phyloP scores from a whole-genome alignment of 495 filamentous ascomycete species.

The Hyaloscypha hepaticicola region DNA sequence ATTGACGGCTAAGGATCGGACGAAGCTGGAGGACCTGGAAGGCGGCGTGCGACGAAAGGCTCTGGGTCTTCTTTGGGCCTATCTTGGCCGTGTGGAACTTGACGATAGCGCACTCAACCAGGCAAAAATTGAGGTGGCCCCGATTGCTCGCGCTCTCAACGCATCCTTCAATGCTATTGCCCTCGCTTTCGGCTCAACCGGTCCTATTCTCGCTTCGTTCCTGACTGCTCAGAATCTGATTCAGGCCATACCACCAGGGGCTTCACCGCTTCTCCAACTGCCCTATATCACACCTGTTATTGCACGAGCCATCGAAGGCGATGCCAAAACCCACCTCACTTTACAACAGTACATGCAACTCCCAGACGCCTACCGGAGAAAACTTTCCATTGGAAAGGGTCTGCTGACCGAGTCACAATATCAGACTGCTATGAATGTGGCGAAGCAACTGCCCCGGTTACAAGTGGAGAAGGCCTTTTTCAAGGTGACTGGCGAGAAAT shows the following conservation, averaged over 20 bases:
- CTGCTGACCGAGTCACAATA: conserved; percentile 78
- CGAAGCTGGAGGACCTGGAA: conserved; percentile 66
- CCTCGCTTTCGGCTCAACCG: conserved; percentile 81
- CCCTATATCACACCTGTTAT: conserved; percentile 80
- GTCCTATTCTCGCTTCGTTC: conserved; percentile 80
- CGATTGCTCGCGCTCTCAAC: conserved; percentile 79
- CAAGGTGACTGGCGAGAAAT: conserved; percentile 93
- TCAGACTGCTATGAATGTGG: conserved; percentile 67
- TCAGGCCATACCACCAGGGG: conserved; percentile 79
- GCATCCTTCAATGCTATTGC: conserved; percentile 84
- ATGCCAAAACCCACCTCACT: conserved; percentile 69
- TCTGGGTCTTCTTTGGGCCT: conserved; percentile 91
- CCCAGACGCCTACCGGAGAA: conserved; percentile 70
- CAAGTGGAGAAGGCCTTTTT: conserved; percentile 94
- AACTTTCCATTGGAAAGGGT: conserved; percentile 63
- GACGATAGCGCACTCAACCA: conserved; percentile 69
- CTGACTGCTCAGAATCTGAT: conserved; percentile 79
- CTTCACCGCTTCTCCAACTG: conserved; percentile 88
- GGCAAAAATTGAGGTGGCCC: conserved; percentile 76
- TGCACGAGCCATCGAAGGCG: conserved; percentile 73
- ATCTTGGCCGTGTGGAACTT: conserved; percentile 79
- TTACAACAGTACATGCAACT: conserved; percentile 86
- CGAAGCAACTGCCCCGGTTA: conserved; percentile 76
- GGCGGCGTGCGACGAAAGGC: conserved; percentile 75
- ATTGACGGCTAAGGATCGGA: conserved; percentile 67